Evolutionary conservation across 202 grass and related monocot species (phyloP).

Genomic region (Schoenoplectus tabernaemontani): DNA sequence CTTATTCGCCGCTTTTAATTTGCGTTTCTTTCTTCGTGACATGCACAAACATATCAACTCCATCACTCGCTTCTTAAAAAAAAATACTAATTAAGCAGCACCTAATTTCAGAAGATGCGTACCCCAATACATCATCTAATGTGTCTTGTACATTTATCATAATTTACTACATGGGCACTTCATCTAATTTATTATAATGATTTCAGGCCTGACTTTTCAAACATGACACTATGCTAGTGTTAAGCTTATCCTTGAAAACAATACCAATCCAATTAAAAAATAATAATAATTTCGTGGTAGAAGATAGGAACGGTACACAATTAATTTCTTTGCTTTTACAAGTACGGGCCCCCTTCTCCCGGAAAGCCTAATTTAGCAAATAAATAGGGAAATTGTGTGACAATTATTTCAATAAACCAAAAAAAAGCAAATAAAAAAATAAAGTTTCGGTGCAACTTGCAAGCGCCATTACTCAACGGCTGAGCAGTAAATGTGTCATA

Average conservation of each 20-base stretch:
- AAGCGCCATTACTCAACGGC: background rate
- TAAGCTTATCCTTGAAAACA: constrained; percentile 1
- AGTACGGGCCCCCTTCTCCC: background rate
- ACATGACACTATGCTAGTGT: background rate
- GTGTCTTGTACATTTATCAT: background rate
- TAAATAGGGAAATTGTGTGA: background rate
- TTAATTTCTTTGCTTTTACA: constrained; percentile 26
- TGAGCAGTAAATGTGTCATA: background rate
- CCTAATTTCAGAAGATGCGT: background rate
- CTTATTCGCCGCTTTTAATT: no score
- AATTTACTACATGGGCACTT: background rate
- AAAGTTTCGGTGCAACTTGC: background rate
- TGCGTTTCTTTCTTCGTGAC: no score
- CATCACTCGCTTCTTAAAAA: background rate
- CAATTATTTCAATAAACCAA: background rate
- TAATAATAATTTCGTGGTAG: background rate
- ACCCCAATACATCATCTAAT: background rate
- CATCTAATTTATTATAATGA: background rate
- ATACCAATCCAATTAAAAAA: background rate
- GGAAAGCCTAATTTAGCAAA: background rate
- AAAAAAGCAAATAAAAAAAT: background rate
- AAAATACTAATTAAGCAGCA: background rate
- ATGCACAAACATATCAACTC: no score
- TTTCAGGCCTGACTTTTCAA: background rate
- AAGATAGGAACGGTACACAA: constrained; percentile 13